Conservation (phyloP, 2,329 filamentous ascomycete genomes). For the Claviceps sorghi region DNA sequence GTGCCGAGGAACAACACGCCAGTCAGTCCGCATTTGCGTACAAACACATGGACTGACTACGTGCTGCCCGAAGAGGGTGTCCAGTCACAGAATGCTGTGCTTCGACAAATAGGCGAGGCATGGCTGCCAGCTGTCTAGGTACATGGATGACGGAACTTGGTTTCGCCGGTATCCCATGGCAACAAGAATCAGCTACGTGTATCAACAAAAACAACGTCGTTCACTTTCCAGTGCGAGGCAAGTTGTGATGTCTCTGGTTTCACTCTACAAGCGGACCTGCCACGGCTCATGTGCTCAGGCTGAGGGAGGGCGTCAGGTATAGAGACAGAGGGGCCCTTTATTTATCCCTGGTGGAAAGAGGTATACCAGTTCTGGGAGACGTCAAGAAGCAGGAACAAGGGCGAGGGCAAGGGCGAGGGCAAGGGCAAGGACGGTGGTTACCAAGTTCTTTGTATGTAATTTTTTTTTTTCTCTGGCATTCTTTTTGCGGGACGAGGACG, state of each 20-base stretch:
- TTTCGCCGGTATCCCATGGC: not conserved
- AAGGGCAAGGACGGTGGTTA: no score
- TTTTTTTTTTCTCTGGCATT: no score
- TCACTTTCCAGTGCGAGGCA: not conserved
- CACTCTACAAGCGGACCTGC: not conserved
- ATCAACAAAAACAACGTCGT: not conserved
- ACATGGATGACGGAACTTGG: not conserved
- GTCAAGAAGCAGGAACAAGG: no score
- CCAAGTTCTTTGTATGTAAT: no score
- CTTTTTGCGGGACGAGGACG: no score
- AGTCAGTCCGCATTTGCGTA: not conserved
- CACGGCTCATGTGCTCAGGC: not conserved
- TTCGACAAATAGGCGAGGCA: not conserved
- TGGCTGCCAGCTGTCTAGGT: not conserved
- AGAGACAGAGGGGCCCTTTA: no score
- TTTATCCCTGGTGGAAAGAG: no score
- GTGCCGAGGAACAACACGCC: not conserved
- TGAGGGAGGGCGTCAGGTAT: no score
- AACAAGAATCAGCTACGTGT: not conserved
- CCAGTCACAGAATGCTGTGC: not conserved
- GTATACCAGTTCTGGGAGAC: no score
- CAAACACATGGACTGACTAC: not conserved
- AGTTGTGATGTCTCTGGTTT: not conserved
- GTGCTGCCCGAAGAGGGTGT: not conserved
- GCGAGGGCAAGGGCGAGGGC: no score